Conservation (phyloP, 371 early-diverging fungal genomes). For the Mucor circinelloides region DNA sequence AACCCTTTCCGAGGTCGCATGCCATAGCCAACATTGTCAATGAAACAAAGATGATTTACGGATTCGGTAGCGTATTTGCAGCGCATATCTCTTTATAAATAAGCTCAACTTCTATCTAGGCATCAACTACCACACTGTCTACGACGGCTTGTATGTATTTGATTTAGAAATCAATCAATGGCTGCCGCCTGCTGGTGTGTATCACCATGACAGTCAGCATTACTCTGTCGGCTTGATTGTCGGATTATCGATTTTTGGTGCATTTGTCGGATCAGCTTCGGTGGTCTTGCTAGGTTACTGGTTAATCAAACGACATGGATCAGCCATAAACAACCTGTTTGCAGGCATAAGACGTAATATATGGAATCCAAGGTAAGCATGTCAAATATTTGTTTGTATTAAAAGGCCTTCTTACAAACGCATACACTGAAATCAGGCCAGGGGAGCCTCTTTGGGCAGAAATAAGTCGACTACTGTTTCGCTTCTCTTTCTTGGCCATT, state of each 20-base stretch:
- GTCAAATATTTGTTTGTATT: neutral
- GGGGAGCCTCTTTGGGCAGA: conserved; percentile 47
- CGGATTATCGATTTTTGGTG: conserved; percentile 3
- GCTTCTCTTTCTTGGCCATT: conserved; percentile 17
- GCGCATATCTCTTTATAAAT: neutral
- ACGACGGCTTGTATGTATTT: conserved; percentile 36
- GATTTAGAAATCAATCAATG: conserved; percentile 21
- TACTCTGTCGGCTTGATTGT: conserved; percentile 6
- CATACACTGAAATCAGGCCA: conserved; percentile 9
- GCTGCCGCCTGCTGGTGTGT: conserved; percentile 7
- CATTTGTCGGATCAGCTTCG: neutral
- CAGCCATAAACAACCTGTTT: neutral
- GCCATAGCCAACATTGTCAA: conserved; percentile 29
- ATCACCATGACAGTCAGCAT: neutral
- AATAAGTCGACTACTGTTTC: conserved; percentile 23
- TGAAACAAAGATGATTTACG: conserved; percentile 32
- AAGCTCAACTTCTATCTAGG: conserved; percentile 10
- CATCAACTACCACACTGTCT: conserved; percentile 34
- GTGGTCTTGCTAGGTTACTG: conserved; percentile 5
- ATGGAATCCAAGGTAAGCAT: conserved; percentile 36
- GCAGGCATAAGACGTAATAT: conserved; percentile 2
- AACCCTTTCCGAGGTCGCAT: conserved; percentile 39
- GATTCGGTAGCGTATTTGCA: conserved; percentile 24
- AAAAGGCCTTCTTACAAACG: neutral
- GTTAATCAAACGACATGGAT: neutral